Base-by-base conservation (phyloP, 371 early-diverging fungal genomes). In the Syncephalastrum racemosum region DNA sequence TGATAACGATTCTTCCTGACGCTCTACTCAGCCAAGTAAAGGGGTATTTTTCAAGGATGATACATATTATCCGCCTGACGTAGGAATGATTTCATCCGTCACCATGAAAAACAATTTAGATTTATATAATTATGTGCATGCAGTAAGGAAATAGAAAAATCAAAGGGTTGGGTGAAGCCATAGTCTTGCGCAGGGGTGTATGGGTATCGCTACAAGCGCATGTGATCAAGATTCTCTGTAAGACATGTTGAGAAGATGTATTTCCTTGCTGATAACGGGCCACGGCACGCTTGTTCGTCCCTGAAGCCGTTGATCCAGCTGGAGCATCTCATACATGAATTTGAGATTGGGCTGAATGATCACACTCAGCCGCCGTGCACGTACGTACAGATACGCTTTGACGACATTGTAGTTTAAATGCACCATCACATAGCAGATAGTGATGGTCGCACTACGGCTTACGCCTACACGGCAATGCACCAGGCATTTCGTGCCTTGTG, bases 311-410 rank as follows among this genome's bases (percentile, higher is more conserved):
- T 83, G 83, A 53, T 87, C 87, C 59, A 83, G 67, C 44, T 84
- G 84, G 16, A 87, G 45, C 49, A 87, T 66, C 56, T 87, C 85
- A 53, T 85, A 87, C 82, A 87, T 84, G 46, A 87, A 84, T 49
- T 82, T 74, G 8, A 87, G 58, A 54, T 87, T 87, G n/a, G 87
- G 87, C 44, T 87, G 87, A 19, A 87, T 87, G 41, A 87, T 84
- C 10, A 87, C 85, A 64, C 81, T 83, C 13, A 87, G 53, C 12
- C 87, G 73, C 25, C 85, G 75, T 4, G 87, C 87, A 10, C 87
- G 79, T 15, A 85, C 85, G 63, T 73, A 79, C 22, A 84, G 55
- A 50, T 87, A 87, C 1, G 87, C 85, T 31, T 83, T 71, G 6
- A 83, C 77, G 3, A 87, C 60, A 10, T 78, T 70, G 18, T 69